Evolutionary conservation across 1,139 yeast genomes (phyloP), one percentile per base, ranked within the genome.

Genomic region (Dujonia santamariae): DNA sequence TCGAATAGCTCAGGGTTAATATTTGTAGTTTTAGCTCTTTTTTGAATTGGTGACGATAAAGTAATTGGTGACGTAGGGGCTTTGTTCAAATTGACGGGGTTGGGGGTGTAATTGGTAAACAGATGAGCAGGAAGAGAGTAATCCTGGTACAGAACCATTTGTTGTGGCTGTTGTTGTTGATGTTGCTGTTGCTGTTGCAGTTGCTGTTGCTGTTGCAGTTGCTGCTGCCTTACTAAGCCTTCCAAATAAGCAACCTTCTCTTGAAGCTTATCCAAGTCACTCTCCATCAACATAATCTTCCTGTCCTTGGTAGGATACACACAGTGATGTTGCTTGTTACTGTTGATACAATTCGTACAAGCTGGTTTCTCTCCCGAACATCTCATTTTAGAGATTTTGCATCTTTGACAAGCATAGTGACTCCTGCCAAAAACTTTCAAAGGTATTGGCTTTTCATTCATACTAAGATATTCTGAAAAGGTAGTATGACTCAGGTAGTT

Each of bases 241-340:
- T 72, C 75, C 35, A 70, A 53, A 20, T 53, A 50, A 30, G 52
- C 55, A n/a, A 73, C 63, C 20, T 66, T 54, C 26, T 59, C 62
- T 42, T 72, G 71, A 18, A 75, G 53, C 30, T 56, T 54, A 35
- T 67, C 56, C 39, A 74, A 51, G 31, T 74, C 79, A 37, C 74
- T 65, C 51, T 73, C 79, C 64, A 71, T 61, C 20, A 75, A 62
- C 31, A 73, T 70, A 24, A 75, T 68, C 46, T 73, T 70, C 21
- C 80, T 54, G 47, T 74, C 78, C 32, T 71, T 62, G 24, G 59
- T 55, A 1, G 78, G 78, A 42, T 75, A 76, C 3, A 56, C 51
- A 43, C 81, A 76, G 7, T 50, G 61, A 28, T 51, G 55, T 8
- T 54, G 59, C 37, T 61, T 62, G 26, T 54, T 54, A 28, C 56